phyloP scores from a whole-genome alignment of 495 filamentous ascomycete species.

The Talaromyces adpressus region DNA sequence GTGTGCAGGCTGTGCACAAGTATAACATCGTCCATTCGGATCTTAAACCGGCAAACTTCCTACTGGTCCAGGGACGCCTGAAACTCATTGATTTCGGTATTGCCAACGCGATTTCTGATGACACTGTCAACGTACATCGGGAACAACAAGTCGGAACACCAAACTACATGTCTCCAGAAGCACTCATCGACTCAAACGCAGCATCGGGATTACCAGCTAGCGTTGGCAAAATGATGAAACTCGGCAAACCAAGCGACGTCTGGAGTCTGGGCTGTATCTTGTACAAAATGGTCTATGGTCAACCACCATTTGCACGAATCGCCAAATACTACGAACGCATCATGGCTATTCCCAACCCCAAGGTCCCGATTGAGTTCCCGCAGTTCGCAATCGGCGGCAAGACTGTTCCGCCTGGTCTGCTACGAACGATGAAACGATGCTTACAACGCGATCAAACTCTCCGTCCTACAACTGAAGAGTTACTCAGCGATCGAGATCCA shows the following conservation, averaged over 20 bases:
- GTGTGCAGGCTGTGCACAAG: conserved; percentile 79
- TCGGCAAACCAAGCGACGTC: conserved; percentile 91
- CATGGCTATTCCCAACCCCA: conserved; percentile 83
- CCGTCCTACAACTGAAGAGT: conserved; percentile 69
- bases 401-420: conserved; percentile 60
- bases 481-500: conserved; percentile 64
- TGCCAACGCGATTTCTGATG: conserved; percentile 91
- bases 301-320: conserved; percentile 89
- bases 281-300: conserved; percentile 95
- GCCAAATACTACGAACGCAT: conserved; percentile 66
- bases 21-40: conserved; percentile 93
- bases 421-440: conserved; percentile 70
- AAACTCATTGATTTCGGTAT: conserved; percentile 97
- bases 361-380: conserved; percentile 77
- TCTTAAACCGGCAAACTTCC: conserved; percentile 91
- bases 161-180: conserved; percentile 98
- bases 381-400: conserved; percentile 65
- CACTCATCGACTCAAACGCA: conserved; percentile 79
- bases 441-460: conserved; percentile 69
- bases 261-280: conserved; percentile 96
- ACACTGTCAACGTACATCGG: conserved; percentile 95
- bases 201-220: conserved; percentile 47
- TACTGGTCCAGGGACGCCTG: conserved; percentile 73
- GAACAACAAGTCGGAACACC: conserved; percentile 93
- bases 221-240: conserved; percentile 77